Conservation (phyloP, 2,329 filamentous ascomycete species). For the Fusarium succisae region DNA sequence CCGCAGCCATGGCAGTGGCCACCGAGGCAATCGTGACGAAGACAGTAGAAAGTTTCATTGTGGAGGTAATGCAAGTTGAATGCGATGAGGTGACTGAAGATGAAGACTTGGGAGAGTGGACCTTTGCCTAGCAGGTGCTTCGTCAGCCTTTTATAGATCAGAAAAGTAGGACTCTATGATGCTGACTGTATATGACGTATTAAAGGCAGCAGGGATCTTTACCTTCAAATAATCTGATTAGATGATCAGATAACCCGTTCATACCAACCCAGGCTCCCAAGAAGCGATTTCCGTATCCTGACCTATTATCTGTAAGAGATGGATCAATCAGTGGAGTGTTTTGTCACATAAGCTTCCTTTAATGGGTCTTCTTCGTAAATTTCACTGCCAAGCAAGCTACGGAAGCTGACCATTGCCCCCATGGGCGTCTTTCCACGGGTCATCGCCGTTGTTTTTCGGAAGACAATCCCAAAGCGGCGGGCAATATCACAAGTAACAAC, state of each 20-base stretch:
- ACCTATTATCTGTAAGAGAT: not conserved
- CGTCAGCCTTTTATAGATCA: not conserved
- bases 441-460: not conserved
- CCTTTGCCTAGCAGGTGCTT: too few species aligned
- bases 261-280: not conserved
- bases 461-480: not conserved
- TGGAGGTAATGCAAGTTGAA: accelerated
- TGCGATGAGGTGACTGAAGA: not conserved
- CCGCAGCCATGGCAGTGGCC: not conserved
- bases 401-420: not conserved
- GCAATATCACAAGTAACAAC: accelerated
- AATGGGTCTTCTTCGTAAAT: not conserved
- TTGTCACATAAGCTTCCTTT: not conserved
- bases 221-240: not conserved
- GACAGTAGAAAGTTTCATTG: not conserved
- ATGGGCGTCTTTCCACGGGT: not conserved
- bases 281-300: accelerated
- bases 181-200: not conserved
- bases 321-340: not conserved
- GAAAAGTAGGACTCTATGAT: accelerated
- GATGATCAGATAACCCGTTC: not conserved
- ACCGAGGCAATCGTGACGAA: not conserved
- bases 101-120: not conserved
- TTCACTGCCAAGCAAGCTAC: not conserved
- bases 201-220: accelerated